These are phyloP conservation scores for Chaetomiaceae sp. DNA, from an alignment of 2,329 filamentous ascomycete genomes.

Conservation along the genomic window DNA sequence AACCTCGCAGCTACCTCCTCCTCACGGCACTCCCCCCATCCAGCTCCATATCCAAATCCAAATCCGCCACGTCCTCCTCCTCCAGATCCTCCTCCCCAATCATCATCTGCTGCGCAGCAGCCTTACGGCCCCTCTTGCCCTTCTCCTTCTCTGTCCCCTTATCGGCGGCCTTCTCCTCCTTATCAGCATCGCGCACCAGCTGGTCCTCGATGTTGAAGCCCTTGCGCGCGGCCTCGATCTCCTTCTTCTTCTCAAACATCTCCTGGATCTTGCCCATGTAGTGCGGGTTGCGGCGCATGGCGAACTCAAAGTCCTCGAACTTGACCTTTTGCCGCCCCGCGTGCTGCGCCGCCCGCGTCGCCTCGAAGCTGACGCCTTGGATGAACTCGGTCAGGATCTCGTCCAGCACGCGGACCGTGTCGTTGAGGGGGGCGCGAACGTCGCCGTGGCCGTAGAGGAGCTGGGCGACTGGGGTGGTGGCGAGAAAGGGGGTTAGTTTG, in stretches of 20 bases:
- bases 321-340: conserved; percentile 94
- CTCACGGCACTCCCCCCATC: conserved; percentile 24
- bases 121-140: conserved; percentile 9
- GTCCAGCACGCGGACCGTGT: conserved; percentile 83
- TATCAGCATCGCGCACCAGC: conserved; percentile 48
- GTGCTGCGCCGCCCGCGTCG: conserved; percentile 78
- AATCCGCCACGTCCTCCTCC: conserved; percentile 40
- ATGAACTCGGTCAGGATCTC: conserved; percentile 97
- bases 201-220: conserved; percentile 64
- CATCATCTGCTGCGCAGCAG: conserved; percentile 8
- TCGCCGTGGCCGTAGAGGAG: conserved; percentile 80
- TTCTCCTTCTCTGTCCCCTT: conserved; percentile 36
- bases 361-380: conserved; percentile 86
- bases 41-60: conserved; percentile 38
- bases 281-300: conserved; percentile 74
- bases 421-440: conserved; percentile 68
- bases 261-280: conserved; percentile 89
- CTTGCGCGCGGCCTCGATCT: conserved; percentile 79
- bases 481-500: not conserved
- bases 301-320: conserved; percentile 95
- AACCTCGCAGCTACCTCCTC: conserved; percentile 12
- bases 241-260: conserved; percentile 80
- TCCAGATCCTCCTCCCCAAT: conserved; percentile 45
- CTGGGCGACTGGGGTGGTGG: conserved; percentile 52
- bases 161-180: conserved; percentile 30